Conservation (phyloP, 108 stramenopile species). For the Stephanodiscus triporus region DNA sequence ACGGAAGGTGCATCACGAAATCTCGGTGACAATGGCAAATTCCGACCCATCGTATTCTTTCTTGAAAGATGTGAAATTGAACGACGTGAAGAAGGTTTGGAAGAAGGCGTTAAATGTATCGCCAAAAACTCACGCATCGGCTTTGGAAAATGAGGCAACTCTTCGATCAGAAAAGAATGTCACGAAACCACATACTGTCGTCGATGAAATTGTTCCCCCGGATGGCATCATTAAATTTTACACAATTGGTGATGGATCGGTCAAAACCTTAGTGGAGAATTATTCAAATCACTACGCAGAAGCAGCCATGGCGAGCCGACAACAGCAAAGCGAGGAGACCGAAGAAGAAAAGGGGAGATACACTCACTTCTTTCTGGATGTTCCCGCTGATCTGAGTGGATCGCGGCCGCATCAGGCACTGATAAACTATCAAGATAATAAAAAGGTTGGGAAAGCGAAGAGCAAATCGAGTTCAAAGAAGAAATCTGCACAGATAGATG, state of each 20-base stretch:
- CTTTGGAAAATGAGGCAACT: not conserved
- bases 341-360: constrained; percentile 20
- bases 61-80: constrained; percentile 46
- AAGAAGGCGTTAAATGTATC: constrained; percentile 63
- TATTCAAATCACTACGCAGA: constrained; percentile 47
- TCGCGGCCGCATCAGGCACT: constrained; percentile 66
- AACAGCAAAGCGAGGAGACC: constrained; percentile 14
- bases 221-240: constrained; percentile 56
- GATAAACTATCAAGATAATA: constrained; percentile 62
- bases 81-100: constrained; percentile 79
- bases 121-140: not conserved
- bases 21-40: constrained; percentile 43
- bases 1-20: constrained; percentile 65
- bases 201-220: not conserved
- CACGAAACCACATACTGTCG: not conserved
- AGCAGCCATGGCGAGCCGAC: constrained; percentile 26
- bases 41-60: constrained; percentile 42
- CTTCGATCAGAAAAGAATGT: not conserved
- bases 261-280: constrained; percentile 50
- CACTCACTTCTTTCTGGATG: constrained; percentile 68
- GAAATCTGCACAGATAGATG: constrained; percentile 14
- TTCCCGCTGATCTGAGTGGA: constrained; percentile 60
- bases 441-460: constrained; percentile 14
- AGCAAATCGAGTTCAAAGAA: constrained; percentile 16
- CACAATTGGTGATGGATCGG: constrained; percentile 63